phyloP scores from a whole-genome alignment of 176 grass and related monocot species.

The Elaeis guineensis region DNA sequence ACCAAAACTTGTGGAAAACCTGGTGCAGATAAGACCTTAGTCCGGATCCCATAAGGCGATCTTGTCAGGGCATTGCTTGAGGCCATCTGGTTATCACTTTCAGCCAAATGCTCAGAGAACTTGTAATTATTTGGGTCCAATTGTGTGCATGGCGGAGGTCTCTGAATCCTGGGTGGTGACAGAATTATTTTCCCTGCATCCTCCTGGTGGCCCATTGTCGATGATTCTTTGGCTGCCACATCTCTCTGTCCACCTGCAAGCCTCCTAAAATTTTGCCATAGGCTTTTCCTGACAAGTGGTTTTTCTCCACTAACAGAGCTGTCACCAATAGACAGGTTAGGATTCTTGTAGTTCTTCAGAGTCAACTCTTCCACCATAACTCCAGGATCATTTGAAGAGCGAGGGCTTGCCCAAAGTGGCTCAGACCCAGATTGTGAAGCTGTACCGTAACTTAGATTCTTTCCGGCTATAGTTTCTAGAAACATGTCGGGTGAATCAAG shows the following conservation, averaged over 20 bases:
- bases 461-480: too few relatives aligned
- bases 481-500: background rate
- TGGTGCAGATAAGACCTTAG: too few relatives aligned
- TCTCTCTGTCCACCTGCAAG: background rate
- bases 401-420: background rate
- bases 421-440: too few relatives aligned
- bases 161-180: background rate
- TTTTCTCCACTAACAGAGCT: background rate
- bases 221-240: background rate
- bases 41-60: background rate
- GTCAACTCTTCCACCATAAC: slow-evolving; percentile 7
- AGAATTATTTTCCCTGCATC: background rate
- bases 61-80: background rate
- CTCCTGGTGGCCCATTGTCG: background rate
- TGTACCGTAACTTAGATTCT: too few relatives aligned
- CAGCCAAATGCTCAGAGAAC: background rate
- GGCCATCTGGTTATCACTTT: background rate
- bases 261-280: background rate
- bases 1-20: background rate
- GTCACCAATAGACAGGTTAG: background rate
- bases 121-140: slow-evolving; percentile 1
- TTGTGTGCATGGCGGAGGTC: background rate
- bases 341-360: slow-evolving; percentile 3
- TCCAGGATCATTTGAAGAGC: slow-evolving; percentile 4
- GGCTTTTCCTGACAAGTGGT: background rate